Evolutionary conservation across 352 stramenopile species (phyloP).

Genomic region (Globisporangium nagaii): DNA sequence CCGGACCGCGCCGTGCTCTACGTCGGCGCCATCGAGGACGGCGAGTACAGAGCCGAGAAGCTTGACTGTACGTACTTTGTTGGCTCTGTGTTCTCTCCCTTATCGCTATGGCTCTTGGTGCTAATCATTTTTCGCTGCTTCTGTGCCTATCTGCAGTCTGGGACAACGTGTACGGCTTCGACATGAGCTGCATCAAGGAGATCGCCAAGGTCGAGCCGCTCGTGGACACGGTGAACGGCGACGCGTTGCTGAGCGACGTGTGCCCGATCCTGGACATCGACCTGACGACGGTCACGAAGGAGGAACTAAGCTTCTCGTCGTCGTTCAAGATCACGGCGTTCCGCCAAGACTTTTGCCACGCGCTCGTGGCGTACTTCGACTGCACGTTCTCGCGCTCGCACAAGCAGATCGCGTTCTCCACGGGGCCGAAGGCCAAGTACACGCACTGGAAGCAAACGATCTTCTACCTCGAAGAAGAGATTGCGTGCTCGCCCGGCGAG

Average conservation of each 20-base stretch:
- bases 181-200: constrained; percentile 98
- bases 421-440: constrained; percentile 90
- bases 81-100: neutral
- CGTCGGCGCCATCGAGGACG: constrained; percentile 95
- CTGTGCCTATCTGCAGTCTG: constrained; percentile 56
- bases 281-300: constrained; percentile 88
- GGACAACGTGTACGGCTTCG: constrained; percentile 99
- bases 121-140: constrained; percentile 5
- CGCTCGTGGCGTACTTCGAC: constrained; percentile 97
- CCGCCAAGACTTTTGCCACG: constrained; percentile 95
- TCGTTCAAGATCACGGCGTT: constrained; percentile 88
- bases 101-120: neutral
- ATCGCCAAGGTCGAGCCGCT: constrained; percentile 96
- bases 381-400: constrained; percentile 95
- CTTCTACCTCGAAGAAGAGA: constrained; percentile 91
- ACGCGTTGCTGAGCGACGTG: constrained; percentile 87
- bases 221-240: constrained; percentile 95
- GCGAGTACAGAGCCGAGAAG: constrained; percentile 92
- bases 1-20: constrained; percentile 95
- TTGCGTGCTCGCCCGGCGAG: constrained; percentile 84
- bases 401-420: constrained; percentile 96
- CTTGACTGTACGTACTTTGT: constrained; percentile 69
- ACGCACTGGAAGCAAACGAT: constrained; percentile 99
- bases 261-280: constrained; percentile 92
- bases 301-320: constrained; percentile 92